phyloP scores from a whole-genome alignment of 768 basidiomycete species.

The Mycena latifolia region DNA sequence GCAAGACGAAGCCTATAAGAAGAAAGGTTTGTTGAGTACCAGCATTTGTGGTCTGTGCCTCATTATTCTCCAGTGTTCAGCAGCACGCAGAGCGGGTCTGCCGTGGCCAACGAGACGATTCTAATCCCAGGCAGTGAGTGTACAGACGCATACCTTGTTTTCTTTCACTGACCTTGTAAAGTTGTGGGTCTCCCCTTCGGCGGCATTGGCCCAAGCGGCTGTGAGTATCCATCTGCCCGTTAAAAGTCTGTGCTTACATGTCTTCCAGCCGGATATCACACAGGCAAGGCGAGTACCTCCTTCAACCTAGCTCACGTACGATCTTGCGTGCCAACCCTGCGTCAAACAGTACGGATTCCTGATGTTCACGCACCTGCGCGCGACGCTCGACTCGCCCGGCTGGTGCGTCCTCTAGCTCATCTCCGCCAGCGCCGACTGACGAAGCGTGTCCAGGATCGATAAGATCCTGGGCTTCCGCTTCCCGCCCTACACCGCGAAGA shows the following conservation, averaged over 20 bases:
- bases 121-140: conserved; percentile 70
- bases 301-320: not conserved
- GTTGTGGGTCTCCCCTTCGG: conserved; percentile 80
- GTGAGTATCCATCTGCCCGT: conserved; percentile 54
- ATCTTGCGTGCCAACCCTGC: not conserved
- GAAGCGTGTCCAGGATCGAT: conserved; percentile 56
- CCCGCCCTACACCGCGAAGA: conserved; percentile 68
- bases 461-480: conserved; percentile 63
- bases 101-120: conserved; percentile 76
- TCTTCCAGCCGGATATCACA: conserved; percentile 71
- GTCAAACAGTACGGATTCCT: conserved; percentile 67
- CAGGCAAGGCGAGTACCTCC: conserved; percentile 64
- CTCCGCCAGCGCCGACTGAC: conserved; percentile 42
- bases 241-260: not conserved
- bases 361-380: conserved; percentile 80
- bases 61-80: conserved; percentile 63
- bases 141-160: not conserved
- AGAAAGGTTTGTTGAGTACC: conserved; percentile 59
- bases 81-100: conserved; percentile 79
- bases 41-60: not conserved
- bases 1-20: conserved; percentile 66
- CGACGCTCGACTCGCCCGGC: conserved; percentile 69
- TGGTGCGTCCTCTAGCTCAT: conserved; percentile 54
- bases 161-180: conserved; percentile 33
- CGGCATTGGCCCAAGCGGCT: conserved; percentile 78